Evolutionary conservation across 1,139 yeast species (phyloP).

Genomic region (Debaryomyces fabryi): DNA sequence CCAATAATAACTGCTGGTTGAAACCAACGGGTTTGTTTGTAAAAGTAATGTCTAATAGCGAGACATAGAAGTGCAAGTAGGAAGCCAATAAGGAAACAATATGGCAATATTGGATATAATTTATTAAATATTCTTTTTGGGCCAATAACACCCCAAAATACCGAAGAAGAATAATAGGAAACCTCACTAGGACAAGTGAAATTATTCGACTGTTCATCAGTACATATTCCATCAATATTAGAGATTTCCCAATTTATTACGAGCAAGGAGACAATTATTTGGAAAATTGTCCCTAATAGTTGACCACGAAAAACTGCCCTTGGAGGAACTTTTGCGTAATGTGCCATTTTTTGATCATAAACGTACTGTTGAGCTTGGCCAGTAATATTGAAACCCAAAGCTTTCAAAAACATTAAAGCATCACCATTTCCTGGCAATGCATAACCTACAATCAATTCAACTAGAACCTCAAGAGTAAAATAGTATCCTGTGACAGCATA

Average conservation of each 20-base stretch:
- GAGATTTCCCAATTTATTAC: slow-evolving; percentile 54
- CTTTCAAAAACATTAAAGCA: slow-evolving; percentile 61
- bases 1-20: slow-evolving; percentile 50
- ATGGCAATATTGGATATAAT: slow-evolving; percentile 47
- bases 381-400: slow-evolving; percentile 60
- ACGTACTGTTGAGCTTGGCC: slow-evolving; percentile 64
- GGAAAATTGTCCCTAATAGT: slow-evolving; percentile 42
- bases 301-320: slow-evolving; percentile 61
- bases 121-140: slow-evolving; percentile 53
- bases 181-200: slow-evolving; percentile 53
- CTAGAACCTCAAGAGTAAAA: slow-evolving; percentile 59
- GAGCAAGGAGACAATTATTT: slow-evolving; percentile 51
- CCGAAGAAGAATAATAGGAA: slow-evolving; percentile 55
- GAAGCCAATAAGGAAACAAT: slow-evolving; percentile 54
- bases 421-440: slow-evolving; percentile 65
- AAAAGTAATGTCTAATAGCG: slow-evolving; percentile 39
- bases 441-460: slow-evolving; percentile 63
- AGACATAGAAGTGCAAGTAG: slow-evolving; percentile 41
- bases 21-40: slow-evolving; percentile 34
- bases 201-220: slow-evolving; percentile 34
- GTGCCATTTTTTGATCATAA: slow-evolving; percentile 60
- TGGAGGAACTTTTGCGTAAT: slow-evolving; percentile 61
- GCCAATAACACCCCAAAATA: slow-evolving; percentile 65
- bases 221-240: slow-evolving; percentile 43
- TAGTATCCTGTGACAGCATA: slow-evolving; percentile 11